Base-by-base conservation (phyloP, 2,329 filamentous ascomycete species). In the Phoma sp. region DNA sequence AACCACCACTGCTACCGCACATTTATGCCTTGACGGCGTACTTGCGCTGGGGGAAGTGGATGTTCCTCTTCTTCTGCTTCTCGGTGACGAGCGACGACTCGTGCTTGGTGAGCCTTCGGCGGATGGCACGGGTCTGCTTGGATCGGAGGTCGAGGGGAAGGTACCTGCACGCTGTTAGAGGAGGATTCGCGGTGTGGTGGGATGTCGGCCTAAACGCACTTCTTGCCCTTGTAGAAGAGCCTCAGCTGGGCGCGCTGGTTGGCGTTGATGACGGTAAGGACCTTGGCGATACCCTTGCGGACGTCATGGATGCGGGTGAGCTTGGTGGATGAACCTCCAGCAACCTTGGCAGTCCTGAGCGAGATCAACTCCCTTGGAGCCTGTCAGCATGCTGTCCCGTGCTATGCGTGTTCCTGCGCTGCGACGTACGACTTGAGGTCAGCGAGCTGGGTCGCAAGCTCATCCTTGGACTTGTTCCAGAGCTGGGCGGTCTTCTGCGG, bases 171-270 rank as follows among this genome's bases (percentile, higher is more conserved):
- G 44, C 2, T 60, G 62, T 74, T 67, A 74, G 70, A 64, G 40
- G 47, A 21, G 29, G 13, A 31, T 27, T 33, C 35, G 43, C 39
- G 36, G 32, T 44, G 15, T 32, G 31, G 31, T 29, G n/a, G 44
- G 31, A 50, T 9, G 46, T 41, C 41, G 39, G 53, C 43, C 43
- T 51, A 33, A 46, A 74, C 72, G 65, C 64, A 74, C 87, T 97
- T 98, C 91, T 98, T 98, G 89, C 90, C 90, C 88, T 96, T 96
- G 89, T 99, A 99, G 90, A 98, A 98, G 71, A 98, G 86, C 60
- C 73, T 70, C 57, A 99, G 92, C 85, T 98, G 93, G 71, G 92
- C 86, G 81, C 96, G 90, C 86, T 99, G 95, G 88, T 96, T 98
- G 83, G 92, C 90, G 88, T 98, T 99, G 89, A 99, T 96, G 85